Conservation (phyloP, 202 grass and related monocot genomes). For the Panicum hallii region DNA sequence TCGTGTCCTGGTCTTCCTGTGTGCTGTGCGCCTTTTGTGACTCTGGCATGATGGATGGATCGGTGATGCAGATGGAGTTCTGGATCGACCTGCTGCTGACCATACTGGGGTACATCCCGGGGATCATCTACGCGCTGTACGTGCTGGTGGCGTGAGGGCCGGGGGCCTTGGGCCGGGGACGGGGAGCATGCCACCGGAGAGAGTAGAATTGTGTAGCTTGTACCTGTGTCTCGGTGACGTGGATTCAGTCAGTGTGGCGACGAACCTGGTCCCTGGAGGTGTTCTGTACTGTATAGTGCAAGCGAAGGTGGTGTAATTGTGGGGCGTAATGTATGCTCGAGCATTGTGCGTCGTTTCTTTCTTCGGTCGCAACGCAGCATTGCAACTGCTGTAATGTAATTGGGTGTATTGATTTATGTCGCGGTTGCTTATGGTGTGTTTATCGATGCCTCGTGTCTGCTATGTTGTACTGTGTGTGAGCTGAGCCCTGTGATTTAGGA, state of each 20-base stretch:
- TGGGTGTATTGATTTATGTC: neutral
- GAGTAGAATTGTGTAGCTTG: neutral
- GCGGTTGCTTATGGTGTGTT: neutral
- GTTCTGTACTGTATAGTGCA: neutral
- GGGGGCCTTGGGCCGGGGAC: too few species aligned
- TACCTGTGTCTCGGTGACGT: neutral
- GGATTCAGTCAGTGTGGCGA: neutral
- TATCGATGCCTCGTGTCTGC: neutral
- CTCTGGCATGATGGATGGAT: neutral
- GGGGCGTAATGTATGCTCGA: neutral
- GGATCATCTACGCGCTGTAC: conserved; percentile 83
- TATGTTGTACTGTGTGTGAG: too few species aligned
- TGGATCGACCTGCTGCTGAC: conserved; percentile 82
- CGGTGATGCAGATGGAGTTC: conserved; percentile 63
- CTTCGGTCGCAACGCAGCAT: neutral
- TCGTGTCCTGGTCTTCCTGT: too few species aligned
- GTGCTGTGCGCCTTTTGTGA: neutral
- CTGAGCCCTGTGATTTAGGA: too few species aligned
- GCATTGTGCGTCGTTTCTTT: neutral
- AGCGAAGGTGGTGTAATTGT: neutral
- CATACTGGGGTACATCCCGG: conserved; percentile 80
- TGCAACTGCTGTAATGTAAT: neutral
- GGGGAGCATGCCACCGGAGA: too few species aligned
- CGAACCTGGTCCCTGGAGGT: neutral
- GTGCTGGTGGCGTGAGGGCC: conserved; percentile 63